These are phyloP conservation scores for Schrenkiella parvula DNA, from an alignment of 345 rosid species.

Conservation along the genomic window DNA sequence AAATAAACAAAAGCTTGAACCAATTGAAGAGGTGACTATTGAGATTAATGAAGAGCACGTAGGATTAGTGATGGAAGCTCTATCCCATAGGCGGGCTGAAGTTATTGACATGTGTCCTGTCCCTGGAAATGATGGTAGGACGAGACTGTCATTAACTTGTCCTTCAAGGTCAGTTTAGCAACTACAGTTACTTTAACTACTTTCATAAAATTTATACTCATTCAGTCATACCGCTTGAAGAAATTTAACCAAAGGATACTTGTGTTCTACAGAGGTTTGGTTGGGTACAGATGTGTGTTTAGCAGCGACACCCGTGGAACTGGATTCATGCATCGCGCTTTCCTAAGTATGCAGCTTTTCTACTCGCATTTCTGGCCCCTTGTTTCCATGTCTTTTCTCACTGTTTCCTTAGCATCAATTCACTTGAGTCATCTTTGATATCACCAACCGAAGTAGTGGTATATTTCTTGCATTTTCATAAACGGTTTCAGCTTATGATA, in stretches of 20 bases:
- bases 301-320: conserved; percentile 98
- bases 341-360: conserved; percentile 56
- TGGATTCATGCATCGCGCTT: conserved; percentile 99
- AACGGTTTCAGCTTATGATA: not conserved
- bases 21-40: conserved; percentile 91
- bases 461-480: not conserved
- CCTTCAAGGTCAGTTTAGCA: conserved; percentile 72
- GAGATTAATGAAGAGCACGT: conserved; percentile 98
- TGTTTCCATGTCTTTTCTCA: not conserved
- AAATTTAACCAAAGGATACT: not conserved
- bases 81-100: conserved; percentile 88
- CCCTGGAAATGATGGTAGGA: conserved; percentile 82
- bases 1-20: conserved; percentile 69
- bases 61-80: conserved; percentile 89
- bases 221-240: not conserved
- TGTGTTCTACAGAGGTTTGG: conserved; percentile 67
- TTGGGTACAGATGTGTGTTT: conserved; percentile 97
- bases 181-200: not conserved
- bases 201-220: not conserved
- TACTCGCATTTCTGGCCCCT: not conserved
- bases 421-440: not conserved
- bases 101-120: conserved; percentile 94
- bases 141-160: conserved; percentile 80
- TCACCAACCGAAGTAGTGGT: no score
- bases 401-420: not conserved